Evolutionary conservation across 768 basidiomycete species (phyloP).

Genomic region (Panus rudis): DNA sequence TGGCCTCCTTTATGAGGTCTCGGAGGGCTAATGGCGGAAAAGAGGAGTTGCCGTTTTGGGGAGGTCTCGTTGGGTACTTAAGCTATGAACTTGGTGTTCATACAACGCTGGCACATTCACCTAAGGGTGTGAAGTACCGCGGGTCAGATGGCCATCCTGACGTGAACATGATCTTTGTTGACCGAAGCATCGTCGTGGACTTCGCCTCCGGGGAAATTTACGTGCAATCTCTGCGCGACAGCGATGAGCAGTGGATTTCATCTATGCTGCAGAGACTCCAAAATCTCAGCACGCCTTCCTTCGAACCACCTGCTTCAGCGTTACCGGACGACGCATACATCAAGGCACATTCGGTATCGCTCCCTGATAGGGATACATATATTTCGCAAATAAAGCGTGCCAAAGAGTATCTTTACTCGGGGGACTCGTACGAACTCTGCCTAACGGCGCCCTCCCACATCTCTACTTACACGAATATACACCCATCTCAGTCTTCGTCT

Average conservation of each 20-base stretch:
- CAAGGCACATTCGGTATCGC: slow-evolving; percentile 28
- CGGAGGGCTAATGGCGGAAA: slow-evolving; percentile 41
- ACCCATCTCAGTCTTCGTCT: slow-evolving; percentile 32
- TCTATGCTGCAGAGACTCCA: slow-evolving; percentile 18
- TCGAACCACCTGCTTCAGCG: not conserved
- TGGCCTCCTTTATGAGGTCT: slow-evolving; percentile 58
- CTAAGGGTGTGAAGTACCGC: slow-evolving; percentile 7
- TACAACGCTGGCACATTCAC: slow-evolving; percentile 29
- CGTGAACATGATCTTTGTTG: slow-evolving; percentile 69
- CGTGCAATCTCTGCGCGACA: slow-evolving; percentile 57
- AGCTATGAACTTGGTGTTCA: slow-evolving; percentile 75
- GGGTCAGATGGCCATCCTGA: slow-evolving; percentile 57
- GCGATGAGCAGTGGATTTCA: slow-evolving; percentile 56
- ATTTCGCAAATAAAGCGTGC: slow-evolving; percentile 61
- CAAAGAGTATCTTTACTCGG: slow-evolving; percentile 68
- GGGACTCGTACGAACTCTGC: slow-evolving; percentile 92
- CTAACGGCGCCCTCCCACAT: slow-evolving; percentile 71
- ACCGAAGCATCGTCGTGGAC: slow-evolving; percentile 72
- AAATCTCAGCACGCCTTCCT: not conserved
- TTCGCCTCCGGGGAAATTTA: slow-evolving; percentile 39
- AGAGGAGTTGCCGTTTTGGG: slow-evolving; percentile 70
- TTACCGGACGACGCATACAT: too few species aligned
- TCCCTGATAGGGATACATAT: slow-evolving; percentile 58
- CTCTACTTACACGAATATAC: slow-evolving; percentile 31
- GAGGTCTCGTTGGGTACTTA: slow-evolving; percentile 70